Conservation (phyloP, 345 rosid species). For the Salix arbutifolia region DNA sequence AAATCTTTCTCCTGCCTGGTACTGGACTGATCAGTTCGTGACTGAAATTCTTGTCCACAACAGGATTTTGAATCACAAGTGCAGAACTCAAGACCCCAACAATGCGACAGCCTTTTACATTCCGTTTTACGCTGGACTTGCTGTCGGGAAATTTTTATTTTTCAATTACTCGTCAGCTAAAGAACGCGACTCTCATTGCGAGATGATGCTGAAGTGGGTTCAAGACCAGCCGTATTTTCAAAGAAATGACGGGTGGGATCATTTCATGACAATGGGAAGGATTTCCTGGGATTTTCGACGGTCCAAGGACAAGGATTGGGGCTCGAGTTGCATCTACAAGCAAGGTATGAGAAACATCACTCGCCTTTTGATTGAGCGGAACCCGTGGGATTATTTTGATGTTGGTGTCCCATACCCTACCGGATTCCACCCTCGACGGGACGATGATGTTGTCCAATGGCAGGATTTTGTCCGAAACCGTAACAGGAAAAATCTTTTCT, state of each 20-base stretch:
- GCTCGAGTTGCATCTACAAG: conserved; percentile 74
- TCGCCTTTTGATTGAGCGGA: conserved; percentile 90
- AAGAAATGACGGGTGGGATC: conserved; percentile 88
- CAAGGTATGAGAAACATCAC: conserved; percentile 88
- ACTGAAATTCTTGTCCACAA: conserved; percentile 77
- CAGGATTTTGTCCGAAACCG: conserved; percentile 64
- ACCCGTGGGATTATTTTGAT: conserved; percentile 96
- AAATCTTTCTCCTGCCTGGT: conserved; percentile 72
- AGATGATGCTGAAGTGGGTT: conserved; percentile 62
- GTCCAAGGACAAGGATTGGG: conserved; percentile 74
- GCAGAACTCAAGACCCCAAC: conserved; percentile 61
- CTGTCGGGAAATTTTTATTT: conserved; percentile 83
- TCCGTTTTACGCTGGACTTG: conserved; percentile 92
- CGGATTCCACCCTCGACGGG: conserved; percentile 91
- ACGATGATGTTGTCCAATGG: conserved; percentile 65
- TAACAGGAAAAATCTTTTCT: conserved; percentile 55
- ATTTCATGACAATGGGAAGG: conserved; percentile 87
- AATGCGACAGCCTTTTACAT: conserved; percentile 79
- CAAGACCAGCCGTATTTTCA: conserved; percentile 55
- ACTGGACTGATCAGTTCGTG: conserved; percentile 88
- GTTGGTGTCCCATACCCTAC: conserved; percentile 96
- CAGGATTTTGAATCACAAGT: conserved; percentile 64
- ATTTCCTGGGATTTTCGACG: conserved; percentile 98
- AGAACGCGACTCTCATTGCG: conserved; percentile 76
- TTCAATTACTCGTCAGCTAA: conserved; percentile 36